Evolutionary conservation across 2,329 filamentous ascomycete genomes (phyloP).

Genomic region (Helotiales sp.): DNA sequence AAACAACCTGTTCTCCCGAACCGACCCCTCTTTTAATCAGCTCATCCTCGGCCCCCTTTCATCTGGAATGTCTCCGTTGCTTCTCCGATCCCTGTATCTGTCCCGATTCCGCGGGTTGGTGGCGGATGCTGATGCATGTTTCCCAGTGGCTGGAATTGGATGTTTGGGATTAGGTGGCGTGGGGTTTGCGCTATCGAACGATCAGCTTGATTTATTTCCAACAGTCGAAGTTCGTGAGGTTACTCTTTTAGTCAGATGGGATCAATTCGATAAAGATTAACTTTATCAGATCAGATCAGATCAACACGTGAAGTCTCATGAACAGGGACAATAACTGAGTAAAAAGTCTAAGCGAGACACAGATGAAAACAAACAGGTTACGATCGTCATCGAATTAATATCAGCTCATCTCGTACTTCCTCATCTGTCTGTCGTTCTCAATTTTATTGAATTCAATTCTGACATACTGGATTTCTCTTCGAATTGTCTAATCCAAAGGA

Average conservation of each 20-base stretch:
- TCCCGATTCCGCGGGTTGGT: slow-evolving; percentile 33
- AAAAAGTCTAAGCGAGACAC: neutral
- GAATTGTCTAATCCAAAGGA: neutral
- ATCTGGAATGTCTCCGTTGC: slow-evolving; percentile 27
- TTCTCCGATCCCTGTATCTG: slow-evolving; percentile 24
- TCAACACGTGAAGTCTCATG: neutral
- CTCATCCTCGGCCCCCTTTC: slow-evolving; percentile 6
- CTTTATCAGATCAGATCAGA: neutral
- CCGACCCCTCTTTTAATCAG: no score
- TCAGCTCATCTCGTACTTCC: neutral
- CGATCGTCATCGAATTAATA: neutral
- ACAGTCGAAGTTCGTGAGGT: no score
- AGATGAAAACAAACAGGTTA: neutral
- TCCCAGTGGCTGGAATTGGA: slow-evolving; percentile 4
- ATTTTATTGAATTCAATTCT: neutral
- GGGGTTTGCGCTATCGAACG: neutral
- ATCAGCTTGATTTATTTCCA: neutral
- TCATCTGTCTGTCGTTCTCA: neutral
- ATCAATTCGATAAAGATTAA: neutral
- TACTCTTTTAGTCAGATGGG: neutral
- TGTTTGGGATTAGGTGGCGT: neutral
- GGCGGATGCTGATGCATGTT: neutral
- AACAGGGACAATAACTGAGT: neutral
- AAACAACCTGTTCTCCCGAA: no score
- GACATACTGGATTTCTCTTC: neutral